Evolutionary conservation across 129 eudicot species (phyloP).

Genomic region (Sambucus nigra): DNA sequence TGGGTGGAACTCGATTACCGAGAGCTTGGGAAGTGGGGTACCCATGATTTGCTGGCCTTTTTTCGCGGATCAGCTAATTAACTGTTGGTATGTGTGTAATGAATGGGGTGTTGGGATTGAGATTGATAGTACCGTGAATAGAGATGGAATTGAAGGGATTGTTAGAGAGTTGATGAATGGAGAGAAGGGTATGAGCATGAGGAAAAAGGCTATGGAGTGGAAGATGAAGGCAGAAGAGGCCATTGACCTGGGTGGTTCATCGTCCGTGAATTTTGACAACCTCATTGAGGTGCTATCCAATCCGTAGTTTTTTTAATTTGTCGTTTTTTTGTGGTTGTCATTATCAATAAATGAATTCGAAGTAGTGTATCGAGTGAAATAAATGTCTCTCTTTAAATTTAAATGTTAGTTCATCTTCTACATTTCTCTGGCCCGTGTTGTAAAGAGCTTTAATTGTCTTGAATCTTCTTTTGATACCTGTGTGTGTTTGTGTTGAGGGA

Average conservation of each 20-base stretch:
- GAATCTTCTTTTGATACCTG: too few species aligned
- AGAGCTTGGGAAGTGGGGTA: not conserved
- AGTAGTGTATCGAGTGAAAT: too few species aligned
- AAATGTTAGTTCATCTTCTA: too few species aligned
- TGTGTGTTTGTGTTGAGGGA: too few species aligned
- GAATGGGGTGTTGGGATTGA: conserved; percentile 1
- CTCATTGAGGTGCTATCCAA: not conserved
- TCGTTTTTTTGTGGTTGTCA: too few species aligned
- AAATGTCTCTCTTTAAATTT: too few species aligned
- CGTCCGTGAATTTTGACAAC: not conserved
- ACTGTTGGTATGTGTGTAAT: not conserved
- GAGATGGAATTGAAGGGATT: not conserved
- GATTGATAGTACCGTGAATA: not conserved
- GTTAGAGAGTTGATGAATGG: conserved; percentile 1
- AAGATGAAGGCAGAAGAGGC: not conserved
- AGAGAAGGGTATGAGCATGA: not conserved
- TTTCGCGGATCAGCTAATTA: not conserved
- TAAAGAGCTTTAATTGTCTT: too few species aligned
- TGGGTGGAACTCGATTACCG: not conserved
- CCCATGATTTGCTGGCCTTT: not conserved
- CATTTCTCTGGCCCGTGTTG: too few species aligned
- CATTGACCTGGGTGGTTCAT: not conserved
- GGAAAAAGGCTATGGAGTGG: conserved; percentile 2
- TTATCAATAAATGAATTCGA: too few species aligned
- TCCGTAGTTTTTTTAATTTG: too few species aligned